phyloP scores from a whole-genome alignment of 768 basidiomycete species.

The Gautieria morchelliformis region DNA sequence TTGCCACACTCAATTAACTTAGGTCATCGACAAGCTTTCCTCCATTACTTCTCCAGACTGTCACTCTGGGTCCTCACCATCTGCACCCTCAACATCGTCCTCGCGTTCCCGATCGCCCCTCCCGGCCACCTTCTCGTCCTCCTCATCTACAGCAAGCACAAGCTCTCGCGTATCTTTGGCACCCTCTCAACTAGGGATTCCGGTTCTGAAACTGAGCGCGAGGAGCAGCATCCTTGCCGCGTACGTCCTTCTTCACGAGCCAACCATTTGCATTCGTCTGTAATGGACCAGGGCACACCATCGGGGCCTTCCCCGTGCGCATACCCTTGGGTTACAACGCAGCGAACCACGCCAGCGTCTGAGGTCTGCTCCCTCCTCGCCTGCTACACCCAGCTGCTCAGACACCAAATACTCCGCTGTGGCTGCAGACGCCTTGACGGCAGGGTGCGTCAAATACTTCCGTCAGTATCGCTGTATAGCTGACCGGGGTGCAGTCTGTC shows the following conservation, averaged over 20 bases:
- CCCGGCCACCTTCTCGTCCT: conserved; percentile 20
- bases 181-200: conserved; percentile 28
- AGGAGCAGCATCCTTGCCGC: not conserved
- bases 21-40: conserved; percentile 66
- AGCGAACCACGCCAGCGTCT: conserved; percentile 28
- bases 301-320: conserved; percentile 20
- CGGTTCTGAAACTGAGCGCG: conserved; percentile 68
- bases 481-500: not conserved
- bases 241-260: conserved; percentile 19
- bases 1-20: conserved; percentile 2
- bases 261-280: conserved; percentile 26
- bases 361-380: conserved; percentile 40
- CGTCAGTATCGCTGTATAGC: conserved; percentile 15
- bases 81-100: conserved; percentile 23
- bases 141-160: conserved; percentile 17
- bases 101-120: conserved; percentile 20
- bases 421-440: conserved; percentile 32
- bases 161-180: not conserved
- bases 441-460: conserved; percentile 25
- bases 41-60: conserved; percentile 37
- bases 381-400: conserved; percentile 18
- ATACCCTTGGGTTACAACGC: conserved; percentile 10
- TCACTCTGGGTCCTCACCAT: conserved; percentile 26
- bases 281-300: conserved; percentile 30
- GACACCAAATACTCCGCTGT: conserved; percentile 18